phyloP scores from a whole-genome alignment of 306 rosid species.

The Castanea crenata region DNA sequence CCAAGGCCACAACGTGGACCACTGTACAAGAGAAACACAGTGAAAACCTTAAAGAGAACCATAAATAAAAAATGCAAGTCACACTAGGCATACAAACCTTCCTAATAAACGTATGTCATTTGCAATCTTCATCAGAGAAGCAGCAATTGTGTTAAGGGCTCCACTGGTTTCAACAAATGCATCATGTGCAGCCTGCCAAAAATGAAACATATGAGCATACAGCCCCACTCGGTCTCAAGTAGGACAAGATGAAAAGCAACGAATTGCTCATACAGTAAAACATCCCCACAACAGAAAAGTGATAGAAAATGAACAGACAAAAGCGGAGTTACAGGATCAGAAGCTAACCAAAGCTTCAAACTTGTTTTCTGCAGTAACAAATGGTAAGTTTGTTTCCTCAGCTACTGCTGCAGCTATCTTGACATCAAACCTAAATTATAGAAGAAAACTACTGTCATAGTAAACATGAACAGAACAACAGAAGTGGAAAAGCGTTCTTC shows the following conservation, averaged over 20 bases:
- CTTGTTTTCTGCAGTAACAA: slow-evolving; percentile 94
- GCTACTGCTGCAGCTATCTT: slow-evolving; percentile 97
- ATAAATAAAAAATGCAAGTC: background rate
- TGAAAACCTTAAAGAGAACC: slow-evolving; percentile 18
- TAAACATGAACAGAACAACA: background rate
- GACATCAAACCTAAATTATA: slow-evolving; percentile 71
- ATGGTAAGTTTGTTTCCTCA: slow-evolving; percentile 82
- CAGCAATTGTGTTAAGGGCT: slow-evolving; percentile 81
- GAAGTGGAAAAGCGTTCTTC: background rate
- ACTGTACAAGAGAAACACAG: slow-evolving; percentile 39
- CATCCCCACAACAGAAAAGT: slow-evolving; percentile 1
- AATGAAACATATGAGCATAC: slow-evolving; percentile 17
- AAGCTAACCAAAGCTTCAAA: slow-evolving; percentile 96
- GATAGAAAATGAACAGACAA: background rate
- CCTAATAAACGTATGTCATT: slow-evolving; percentile 94
- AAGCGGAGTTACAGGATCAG: slow-evolving; percentile 11
- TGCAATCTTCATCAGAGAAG: slow-evolving; percentile 90
- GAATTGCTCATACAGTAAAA: slow-evolving; percentile 14
- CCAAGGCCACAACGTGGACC: slow-evolving; percentile 99
- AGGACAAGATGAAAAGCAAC: slow-evolving; percentile 16
- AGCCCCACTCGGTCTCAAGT: slow-evolving; percentile 15
- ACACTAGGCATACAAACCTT: slow-evolving; percentile 52
- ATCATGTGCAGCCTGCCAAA: slow-evolving; percentile 94
- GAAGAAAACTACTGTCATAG: slow-evolving; percentile 14
- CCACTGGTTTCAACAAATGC: slow-evolving; percentile 95